Evolutionary conservation across 257 asterid species (phyloP).

Genomic region (Orobanche coerulescens): DNA sequence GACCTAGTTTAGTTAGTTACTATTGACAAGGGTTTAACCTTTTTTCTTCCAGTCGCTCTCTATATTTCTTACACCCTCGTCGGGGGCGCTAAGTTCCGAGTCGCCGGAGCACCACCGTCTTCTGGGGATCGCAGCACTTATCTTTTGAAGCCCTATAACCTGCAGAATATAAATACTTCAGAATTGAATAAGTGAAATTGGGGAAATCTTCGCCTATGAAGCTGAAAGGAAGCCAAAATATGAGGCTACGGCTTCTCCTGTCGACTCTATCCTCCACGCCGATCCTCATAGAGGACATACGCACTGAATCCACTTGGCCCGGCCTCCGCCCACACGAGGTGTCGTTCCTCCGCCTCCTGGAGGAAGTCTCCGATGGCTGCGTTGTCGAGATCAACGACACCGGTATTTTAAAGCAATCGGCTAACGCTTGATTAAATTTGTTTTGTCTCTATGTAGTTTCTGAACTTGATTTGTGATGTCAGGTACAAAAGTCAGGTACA

Average conservation of each 20-base stretch:
- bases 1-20: no score
- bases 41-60: no score
- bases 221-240: constrained; percentile 64
- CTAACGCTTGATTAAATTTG: background rate
- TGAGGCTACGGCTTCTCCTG: constrained; percentile 70
- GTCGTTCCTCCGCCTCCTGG: constrained; percentile 74
- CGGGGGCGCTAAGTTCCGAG: background rate
- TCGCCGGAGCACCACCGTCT: background rate
- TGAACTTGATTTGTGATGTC: constrained; percentile 11
- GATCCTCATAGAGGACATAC: constrained; percentile 67
- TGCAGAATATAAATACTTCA: background rate
- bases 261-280: constrained; percentile 76
- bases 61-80: no score
- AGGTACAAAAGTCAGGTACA: constrained; percentile 82
- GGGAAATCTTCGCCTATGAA: constrained; percentile 43
- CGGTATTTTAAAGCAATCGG: constrained; percentile 26
- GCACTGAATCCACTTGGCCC: constrained; percentile 55
- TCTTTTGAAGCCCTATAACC: background rate
- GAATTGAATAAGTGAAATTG: constrained; percentile 29
- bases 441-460: background rate
- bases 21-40: no score
- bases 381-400: constrained; percentile 70
- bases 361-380: constrained; percentile 66
- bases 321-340: constrained; percentile 80
- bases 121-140: background rate